Conservation (phyloP, 2,329 filamentous ascomycete genomes). For the Diplodia sapinea region DNA sequence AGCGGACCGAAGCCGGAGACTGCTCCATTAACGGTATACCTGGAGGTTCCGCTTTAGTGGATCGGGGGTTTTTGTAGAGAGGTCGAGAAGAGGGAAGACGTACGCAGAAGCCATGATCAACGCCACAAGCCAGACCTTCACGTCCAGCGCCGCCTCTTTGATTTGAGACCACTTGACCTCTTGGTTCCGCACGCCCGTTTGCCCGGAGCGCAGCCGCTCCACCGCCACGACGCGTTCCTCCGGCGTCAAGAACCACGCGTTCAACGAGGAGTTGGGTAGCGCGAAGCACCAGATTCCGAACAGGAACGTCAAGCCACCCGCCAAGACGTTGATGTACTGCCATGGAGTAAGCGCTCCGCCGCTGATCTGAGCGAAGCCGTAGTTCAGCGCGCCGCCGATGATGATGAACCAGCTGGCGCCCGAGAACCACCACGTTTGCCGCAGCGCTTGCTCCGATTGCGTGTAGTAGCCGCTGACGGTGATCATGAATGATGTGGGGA, state of each 20-base stretch:
- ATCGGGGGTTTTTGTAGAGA: not conserved
- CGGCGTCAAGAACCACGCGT: slow-evolving; percentile 68
- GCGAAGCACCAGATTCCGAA: slow-evolving; percentile 70
- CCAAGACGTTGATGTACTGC: slow-evolving; percentile 75
- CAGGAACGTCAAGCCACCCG: slow-evolving; percentile 66
- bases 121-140: slow-evolving; percentile 68
- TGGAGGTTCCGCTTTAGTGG: not conserved
- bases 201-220: slow-evolving; percentile 65
- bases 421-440: slow-evolving; percentile 40
- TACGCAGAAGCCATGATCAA: slow-evolving; percentile 73
- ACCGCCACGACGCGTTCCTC: slow-evolving; percentile 69
- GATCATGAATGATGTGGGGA: slow-evolving; percentile 64
- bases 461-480: slow-evolving; percentile 54
- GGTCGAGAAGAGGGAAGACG: slow-evolving; percentile 3
- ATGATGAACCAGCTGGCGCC: slow-evolving; percentile 39
- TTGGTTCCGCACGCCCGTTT: slow-evolving; percentile 67
- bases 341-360: slow-evolving; percentile 56
- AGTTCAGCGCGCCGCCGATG: slow-evolving; percentile 37
- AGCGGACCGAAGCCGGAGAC: slow-evolving; percentile 73
- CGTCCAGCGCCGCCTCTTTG: slow-evolving; percentile 62
- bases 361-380: slow-evolving; percentile 44
- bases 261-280: slow-evolving; percentile 68
- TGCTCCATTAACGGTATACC: slow-evolving; percentile 68
- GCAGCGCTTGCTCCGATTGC: slow-evolving; percentile 47
- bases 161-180: slow-evolving; percentile 66